These are phyloP conservation scores for Citrus trifoliata DNA, from an alignment of 345 rosid species.

Conservation along the genomic window DNA sequence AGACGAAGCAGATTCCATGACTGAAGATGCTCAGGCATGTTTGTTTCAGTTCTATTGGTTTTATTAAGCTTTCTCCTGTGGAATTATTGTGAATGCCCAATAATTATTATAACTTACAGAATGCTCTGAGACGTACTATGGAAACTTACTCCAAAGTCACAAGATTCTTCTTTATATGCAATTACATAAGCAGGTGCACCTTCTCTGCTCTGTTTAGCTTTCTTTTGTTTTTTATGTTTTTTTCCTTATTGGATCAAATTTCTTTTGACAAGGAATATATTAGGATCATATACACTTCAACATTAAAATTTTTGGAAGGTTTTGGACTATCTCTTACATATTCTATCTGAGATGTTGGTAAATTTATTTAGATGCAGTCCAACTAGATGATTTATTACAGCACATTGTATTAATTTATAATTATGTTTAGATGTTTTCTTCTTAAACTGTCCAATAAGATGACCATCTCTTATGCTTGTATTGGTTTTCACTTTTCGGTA, in stretches of 20 bases:
- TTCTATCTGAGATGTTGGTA: neutral
- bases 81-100: conserved; percentile 1
- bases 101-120: conserved; percentile 33
- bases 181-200: conserved; percentile 88
- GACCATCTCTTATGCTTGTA: neutral
- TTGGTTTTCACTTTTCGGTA: neutral
- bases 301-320: neutral
- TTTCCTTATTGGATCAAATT: neutral
- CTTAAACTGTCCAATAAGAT: neutral
- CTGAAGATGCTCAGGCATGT: conserved; percentile 97
- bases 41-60: conserved; percentile 1
- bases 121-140: conserved; percentile 95
- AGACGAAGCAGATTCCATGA: conserved; percentile 99
- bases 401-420: neutral
- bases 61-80: neutral
- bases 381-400: neutral
- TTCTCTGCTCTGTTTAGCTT: neutral
- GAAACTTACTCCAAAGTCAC: conserved; percentile 96
- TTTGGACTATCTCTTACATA: neutral
- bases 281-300: neutral
- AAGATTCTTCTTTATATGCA: conserved; percentile 90
- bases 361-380: neutral
- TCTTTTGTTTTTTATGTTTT: neutral
- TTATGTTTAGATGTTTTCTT: neutral
- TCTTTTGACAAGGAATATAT: neutral